A percentile compares a stretch with the other conserved stretches of the same genome.
These are phyloP conservation scores for Colletotrichum caudatum DNA, from an alignment of 2,329 filamentous ascomycete genomes.

Conservation along the genomic window DNA sequence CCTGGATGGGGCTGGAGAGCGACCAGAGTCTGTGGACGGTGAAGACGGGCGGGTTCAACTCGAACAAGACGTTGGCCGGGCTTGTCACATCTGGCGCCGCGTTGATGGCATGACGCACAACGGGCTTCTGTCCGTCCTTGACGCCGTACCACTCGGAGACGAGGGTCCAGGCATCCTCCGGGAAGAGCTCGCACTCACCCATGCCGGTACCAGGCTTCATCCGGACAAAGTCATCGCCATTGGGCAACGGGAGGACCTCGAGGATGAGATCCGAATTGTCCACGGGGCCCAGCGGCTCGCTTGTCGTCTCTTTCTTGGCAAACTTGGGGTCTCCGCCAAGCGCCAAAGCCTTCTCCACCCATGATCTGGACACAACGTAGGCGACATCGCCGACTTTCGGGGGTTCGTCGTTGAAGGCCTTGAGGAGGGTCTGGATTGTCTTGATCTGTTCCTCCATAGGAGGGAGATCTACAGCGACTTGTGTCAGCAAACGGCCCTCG, in stretches of 20 bases:
- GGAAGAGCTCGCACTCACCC: constrained; percentile 83
- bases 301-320: constrained; percentile 68
- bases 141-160: constrained; percentile 87
- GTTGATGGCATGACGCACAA: constrained; percentile 83
- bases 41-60: constrained; percentile 87
- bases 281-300: constrained; percentile 78
- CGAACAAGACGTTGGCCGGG: constrained; percentile 78
- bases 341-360: constrained; percentile 80
- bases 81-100: constrained; percentile 70
- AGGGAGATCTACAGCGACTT: constrained; percentile 47
- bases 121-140: constrained; percentile 75
- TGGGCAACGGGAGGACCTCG: constrained; percentile 65
- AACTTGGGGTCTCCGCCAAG: constrained; percentile 70
- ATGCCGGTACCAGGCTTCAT: constrained; percentile 76
- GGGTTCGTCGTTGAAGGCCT: constrained; percentile 63
- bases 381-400: constrained; percentile 79
- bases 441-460: constrained; percentile 73
- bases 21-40: constrained; percentile 84
- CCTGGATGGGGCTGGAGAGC: constrained; percentile 65
- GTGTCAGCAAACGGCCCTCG: constrained; percentile 13
- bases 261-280: constrained; percentile 88
- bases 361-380: constrained; percentile 82
- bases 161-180: constrained; percentile 83
- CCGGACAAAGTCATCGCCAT: constrained; percentile 73
- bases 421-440: constrained; percentile 73